These are phyloP conservation scores for Botryotinia globosa DNA, from an alignment of 2,329 filamentous ascomycete species.

Conservation along the genomic window DNA sequence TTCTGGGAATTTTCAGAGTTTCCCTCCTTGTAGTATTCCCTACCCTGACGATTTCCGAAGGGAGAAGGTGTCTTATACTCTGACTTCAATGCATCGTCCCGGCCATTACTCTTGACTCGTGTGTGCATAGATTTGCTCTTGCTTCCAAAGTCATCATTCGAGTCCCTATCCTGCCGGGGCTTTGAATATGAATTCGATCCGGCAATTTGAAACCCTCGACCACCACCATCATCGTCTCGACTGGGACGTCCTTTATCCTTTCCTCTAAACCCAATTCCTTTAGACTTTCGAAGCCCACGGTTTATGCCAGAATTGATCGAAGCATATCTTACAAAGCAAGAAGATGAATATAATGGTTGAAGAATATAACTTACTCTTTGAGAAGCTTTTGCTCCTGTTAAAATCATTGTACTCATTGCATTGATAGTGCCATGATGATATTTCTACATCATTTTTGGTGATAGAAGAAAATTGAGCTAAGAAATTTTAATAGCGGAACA, in stretches of 20 bases:
- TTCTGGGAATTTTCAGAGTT: neutral
- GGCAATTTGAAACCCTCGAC: slow-evolving; percentile 4
- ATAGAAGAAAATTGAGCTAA: neutral
- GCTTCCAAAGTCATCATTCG: neutral
- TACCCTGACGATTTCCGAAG: neutral
- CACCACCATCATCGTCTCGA: neutral
- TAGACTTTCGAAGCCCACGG: slow-evolving; percentile 58
- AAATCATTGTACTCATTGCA: slow-evolving; percentile 31
- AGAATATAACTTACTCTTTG: slow-evolving; percentile 14
- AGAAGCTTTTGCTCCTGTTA: slow-evolving; percentile 22
- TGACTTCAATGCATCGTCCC: neutral
- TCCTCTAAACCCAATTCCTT: slow-evolving; percentile 36
- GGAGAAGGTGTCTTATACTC: neutral
- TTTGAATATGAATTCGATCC: neutral
- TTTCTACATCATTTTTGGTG: neutral
- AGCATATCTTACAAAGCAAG: slow-evolving; percentile 42
- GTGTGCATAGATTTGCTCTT: neutral
- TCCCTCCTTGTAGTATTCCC: neutral
- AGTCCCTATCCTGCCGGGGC: neutral
- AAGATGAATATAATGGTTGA: slow-evolving; percentile 18
- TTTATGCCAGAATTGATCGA: slow-evolving; percentile 69
- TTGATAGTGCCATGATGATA: slow-evolving; percentile 10
- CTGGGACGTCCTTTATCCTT: slow-evolving; percentile 22
- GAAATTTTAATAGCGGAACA: slow-evolving; percentile 11
- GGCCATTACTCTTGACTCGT: neutral